These are phyloP conservation scores for Blepharisma stoltei DNA, from an alignment of 73 alveolate species.

Conservation along the genomic window DNA sequence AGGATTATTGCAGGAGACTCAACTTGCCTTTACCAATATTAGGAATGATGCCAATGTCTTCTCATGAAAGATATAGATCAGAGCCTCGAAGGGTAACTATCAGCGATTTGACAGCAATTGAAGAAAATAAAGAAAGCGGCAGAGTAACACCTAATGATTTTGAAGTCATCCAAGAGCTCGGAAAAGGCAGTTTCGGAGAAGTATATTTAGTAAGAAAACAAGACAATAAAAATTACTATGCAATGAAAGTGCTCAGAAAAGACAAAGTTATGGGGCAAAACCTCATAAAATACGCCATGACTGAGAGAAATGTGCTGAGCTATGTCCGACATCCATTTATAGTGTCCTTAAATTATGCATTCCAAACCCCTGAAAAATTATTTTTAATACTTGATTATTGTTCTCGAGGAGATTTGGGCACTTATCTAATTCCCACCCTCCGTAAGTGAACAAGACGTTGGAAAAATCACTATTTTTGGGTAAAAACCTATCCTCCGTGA, in stretches of 20 bases:
- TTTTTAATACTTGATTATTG: constrained; percentile 88
- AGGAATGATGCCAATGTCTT: no score
- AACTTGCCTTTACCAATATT: no score
- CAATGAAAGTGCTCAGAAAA: constrained; percentile 92
- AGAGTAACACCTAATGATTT: constrained; percentile 45
- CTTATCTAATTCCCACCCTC: no score
- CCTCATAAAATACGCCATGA: constrained; percentile 82
- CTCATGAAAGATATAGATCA: no score
- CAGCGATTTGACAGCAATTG: no score
- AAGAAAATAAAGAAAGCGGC: no score
- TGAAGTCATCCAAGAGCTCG: constrained; percentile 73
- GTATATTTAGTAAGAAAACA: constrained; percentile 84
- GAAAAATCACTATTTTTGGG: no score
- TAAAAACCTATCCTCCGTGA: no score
- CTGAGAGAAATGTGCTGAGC: constrained; percentile 92
- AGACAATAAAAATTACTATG: constrained; percentile 75
- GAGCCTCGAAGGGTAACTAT: no score
- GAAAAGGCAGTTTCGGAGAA: constrained; percentile 93
- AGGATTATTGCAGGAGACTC: no score
- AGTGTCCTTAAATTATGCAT: constrained; percentile 89
- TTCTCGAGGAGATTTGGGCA: constrained; percentile 88
- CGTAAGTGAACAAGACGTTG: no score
- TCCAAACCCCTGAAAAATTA: constrained; percentile 86
- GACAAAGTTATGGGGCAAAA: constrained; percentile 87
- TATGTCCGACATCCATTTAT: constrained; percentile 89